Evolutionary conservation across 768 basidiomycete species (phyloP).

Genomic region (Russula emetica): DNA sequence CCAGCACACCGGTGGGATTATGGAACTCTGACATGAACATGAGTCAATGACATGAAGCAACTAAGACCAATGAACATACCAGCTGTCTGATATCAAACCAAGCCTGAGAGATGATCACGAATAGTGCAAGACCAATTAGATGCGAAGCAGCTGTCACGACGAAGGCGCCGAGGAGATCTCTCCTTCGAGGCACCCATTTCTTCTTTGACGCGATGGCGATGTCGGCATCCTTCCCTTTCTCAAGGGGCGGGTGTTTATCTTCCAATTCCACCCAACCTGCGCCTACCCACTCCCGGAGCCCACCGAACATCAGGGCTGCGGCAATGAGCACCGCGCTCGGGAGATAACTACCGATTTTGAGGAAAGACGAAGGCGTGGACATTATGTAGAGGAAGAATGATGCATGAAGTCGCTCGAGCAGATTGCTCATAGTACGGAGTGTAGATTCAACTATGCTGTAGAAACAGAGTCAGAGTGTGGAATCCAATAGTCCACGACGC

Average conservation of each 20-base stretch:
- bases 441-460: conserved; percentile 79
- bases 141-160: conserved; percentile 56
- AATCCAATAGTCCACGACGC: conserved; percentile 28
- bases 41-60: neutral
- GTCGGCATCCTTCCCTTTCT: neutral
- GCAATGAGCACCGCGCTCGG: conserved; percentile 84
- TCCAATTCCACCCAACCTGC: conserved; percentile 49
- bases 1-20: conserved; percentile 2
- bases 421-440: conserved; percentile 86
- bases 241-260: neutral
- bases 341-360: conserved; percentile 87
- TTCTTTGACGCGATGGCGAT: neutral
- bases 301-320: conserved; percentile 79
- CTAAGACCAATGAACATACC: conserved; percentile 36
- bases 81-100: conserved; percentile 42
- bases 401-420: conserved; percentile 92
- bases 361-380: conserved; percentile 59
- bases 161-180: conserved; percentile 54
- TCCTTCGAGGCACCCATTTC: conserved; percentile 44
- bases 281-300: conserved; percentile 67
- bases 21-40: conserved; percentile 5
- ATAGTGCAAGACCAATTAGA: conserved; percentile 47
- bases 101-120: conserved; percentile 44
- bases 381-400: conserved; percentile 97
- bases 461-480: neutral